phyloP scores from a whole-genome alignment of 176 grass and related monocot species.

The Pharus latifolius region DNA sequence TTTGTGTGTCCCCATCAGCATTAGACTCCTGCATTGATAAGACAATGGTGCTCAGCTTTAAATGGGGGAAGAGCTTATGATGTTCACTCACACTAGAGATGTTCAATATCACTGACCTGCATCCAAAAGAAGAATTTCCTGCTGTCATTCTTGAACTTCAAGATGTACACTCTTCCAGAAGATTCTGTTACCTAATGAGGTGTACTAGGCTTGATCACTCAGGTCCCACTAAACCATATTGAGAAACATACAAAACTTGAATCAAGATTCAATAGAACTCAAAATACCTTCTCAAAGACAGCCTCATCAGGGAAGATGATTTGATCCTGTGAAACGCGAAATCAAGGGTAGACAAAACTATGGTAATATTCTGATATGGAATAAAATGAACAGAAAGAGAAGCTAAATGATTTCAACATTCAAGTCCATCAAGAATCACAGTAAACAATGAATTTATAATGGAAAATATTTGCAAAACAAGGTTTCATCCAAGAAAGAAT shows the following conservation, averaged over 20 bases:
- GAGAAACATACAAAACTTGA: constrained; percentile 1
- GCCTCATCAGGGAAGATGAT: constrained; percentile 96
- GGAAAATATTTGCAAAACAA: neutral
- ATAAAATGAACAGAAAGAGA: neutral
- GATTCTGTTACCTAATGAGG: constrained; percentile 69
- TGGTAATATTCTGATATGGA: neutral
- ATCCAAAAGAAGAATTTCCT: constrained; percentile 98
- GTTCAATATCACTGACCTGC: constrained; percentile 52
- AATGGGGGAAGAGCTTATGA: neutral
- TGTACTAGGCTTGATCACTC: constrained; percentile 9
- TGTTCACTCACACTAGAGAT: constrained; percentile 15
- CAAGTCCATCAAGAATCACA: neutral
- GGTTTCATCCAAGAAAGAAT: neutral
- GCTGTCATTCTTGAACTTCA: constrained; percentile 73
- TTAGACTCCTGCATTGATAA: constrained; percentile 52
- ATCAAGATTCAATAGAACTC: neutral
- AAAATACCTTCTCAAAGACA: constrained; percentile 83
- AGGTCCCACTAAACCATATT: neutral
- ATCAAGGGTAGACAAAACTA: constrained; percentile 46
- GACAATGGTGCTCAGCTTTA: neutral
- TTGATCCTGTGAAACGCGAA: constrained; percentile 62
- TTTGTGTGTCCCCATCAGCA: constrained; percentile 55
- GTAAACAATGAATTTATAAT: constrained; percentile 2
- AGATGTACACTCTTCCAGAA: constrained; percentile 90
- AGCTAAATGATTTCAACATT: constrained; percentile 3